phyloP scores from a whole-genome alignment of 345 rosid genomes.

The Moricandia arvensis region DNA sequence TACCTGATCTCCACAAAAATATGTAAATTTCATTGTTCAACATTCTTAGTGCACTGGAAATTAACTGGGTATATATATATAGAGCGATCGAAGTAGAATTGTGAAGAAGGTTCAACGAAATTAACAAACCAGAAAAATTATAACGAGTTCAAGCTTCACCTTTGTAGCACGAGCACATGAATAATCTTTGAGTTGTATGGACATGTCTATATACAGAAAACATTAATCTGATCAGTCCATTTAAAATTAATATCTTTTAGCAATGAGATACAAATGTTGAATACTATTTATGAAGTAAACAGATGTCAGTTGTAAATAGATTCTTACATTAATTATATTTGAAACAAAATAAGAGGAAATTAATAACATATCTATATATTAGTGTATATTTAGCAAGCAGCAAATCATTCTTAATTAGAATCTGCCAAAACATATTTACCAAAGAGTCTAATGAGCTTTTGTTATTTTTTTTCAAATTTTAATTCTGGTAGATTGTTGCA shows the following conservation, averaged over 20 bases:
- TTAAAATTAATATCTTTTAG: not conserved
- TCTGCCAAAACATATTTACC: too few species aligned
- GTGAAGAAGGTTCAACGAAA: not conserved
- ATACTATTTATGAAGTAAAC: too few species aligned
- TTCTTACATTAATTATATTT: too few species aligned
- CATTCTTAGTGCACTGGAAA: not conserved
- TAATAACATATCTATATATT: too few species aligned
- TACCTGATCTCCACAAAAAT: not conserved
- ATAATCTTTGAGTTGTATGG: not conserved
- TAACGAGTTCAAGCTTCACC: not conserved
- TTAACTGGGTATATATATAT: not conserved
- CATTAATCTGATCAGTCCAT: not conserved
- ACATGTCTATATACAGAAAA: not conserved
- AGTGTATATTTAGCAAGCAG: too few species aligned
- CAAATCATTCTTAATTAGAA: too few species aligned
- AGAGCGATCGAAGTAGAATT: not conserved
- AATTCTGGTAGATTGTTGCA: too few species aligned
- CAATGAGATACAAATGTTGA: not conserved
- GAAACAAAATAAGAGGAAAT: too few species aligned
- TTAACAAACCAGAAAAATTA: not conserved
- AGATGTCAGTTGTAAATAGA: too few species aligned
- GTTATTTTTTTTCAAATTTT: too few species aligned
- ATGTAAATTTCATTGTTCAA: not conserved
- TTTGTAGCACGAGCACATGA: not conserved
- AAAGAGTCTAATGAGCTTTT: too few species aligned